These are phyloP conservation scores for Gossypium schwendimanii DNA, from an alignment of 441 rosid species.

Conservation along the genomic window DNA sequence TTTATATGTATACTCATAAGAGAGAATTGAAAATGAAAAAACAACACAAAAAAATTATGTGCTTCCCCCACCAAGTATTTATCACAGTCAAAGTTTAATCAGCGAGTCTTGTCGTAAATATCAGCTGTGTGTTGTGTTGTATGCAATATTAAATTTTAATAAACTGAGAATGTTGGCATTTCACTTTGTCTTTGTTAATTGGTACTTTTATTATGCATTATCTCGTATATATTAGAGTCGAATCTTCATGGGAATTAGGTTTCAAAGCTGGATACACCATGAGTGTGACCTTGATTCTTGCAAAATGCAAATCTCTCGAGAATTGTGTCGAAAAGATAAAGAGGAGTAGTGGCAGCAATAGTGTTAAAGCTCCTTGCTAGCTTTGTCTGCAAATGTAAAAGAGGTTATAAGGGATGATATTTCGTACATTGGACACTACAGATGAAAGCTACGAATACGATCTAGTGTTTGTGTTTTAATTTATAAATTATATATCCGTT, in stretches of 20 bases:
- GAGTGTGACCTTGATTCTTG: neutral
- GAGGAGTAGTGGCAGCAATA: no score
- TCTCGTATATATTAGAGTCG: neutral
- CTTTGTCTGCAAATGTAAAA: neutral
- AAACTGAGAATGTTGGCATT: neutral
- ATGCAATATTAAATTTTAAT: neutral
- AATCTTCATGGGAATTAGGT: conserved; percentile 7
- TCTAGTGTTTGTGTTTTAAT: neutral
- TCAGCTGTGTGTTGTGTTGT: neutral
- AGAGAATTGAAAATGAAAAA: no score
- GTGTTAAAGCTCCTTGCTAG: no score
- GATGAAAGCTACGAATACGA: neutral
- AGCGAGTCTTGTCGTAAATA: neutral
- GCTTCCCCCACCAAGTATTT: conserved; percentile 14
- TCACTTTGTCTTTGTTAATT: neutral
- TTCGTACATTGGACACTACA: neutral
- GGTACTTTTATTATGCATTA: neutral
- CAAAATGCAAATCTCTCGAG: neutral
- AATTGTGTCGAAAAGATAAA: neutral
- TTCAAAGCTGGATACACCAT: neutral
- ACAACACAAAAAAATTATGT: conserved; percentile 1
- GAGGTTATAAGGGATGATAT: neutral
- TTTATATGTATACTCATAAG: no score
- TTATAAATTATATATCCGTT: neutral
- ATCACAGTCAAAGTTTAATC: neutral